Evolutionary conservation across 805 yeast genomes (phyloP).

Genomic region (Nakazawaea wickerhamii): DNA sequence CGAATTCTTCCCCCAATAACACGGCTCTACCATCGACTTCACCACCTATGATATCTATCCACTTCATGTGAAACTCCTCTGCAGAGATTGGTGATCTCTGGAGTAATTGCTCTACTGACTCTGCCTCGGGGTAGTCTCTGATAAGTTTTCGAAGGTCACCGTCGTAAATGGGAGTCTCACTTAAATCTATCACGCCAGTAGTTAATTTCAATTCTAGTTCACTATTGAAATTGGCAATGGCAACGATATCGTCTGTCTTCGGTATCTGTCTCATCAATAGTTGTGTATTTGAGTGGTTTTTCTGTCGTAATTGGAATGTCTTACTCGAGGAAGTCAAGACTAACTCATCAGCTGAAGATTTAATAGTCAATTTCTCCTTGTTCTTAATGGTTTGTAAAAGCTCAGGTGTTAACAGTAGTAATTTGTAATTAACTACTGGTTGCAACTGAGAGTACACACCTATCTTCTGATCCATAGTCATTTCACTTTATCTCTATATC

Average conservation of each 20-base stretch:
- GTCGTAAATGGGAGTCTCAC: conserved; percentile 31
- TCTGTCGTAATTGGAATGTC: conserved; percentile 67
- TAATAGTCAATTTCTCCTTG: conserved; percentile 21
- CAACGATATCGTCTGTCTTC: conserved; percentile 24
- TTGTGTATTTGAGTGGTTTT: conserved; percentile 86
- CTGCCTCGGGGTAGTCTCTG: conserved; percentile 11
- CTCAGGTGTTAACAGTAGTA: conserved; percentile 50
- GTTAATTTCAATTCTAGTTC: conserved; percentile 33
- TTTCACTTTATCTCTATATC: conserved; percentile 1
- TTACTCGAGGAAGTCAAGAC: conserved; percentile 53
- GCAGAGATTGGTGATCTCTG: conserved; percentile 49
- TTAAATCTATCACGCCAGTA: conserved; percentile 27
- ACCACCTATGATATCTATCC: conserved; percentile 54
- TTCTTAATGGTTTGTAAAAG: conserved; percentile 32
- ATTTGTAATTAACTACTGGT: conserved; percentile 33
- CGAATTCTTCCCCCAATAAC: conserved; percentile 19
- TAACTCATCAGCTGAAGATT: conserved; percentile 36
- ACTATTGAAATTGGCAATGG: conserved; percentile 28
- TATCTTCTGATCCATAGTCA: conserved; percentile 17
- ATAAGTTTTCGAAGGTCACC: conserved; percentile 20
- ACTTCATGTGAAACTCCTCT: conserved; percentile 43
- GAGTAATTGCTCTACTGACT: conserved; percentile 29
- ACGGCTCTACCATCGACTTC: conserved; percentile 40
- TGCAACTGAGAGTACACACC: conserved; percentile 23
- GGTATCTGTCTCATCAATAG: conserved; percentile 37